phyloP scores from a whole-genome alignment of 2,329 filamentous ascomycete genomes.

The Lachnellula willkommii region DNA sequence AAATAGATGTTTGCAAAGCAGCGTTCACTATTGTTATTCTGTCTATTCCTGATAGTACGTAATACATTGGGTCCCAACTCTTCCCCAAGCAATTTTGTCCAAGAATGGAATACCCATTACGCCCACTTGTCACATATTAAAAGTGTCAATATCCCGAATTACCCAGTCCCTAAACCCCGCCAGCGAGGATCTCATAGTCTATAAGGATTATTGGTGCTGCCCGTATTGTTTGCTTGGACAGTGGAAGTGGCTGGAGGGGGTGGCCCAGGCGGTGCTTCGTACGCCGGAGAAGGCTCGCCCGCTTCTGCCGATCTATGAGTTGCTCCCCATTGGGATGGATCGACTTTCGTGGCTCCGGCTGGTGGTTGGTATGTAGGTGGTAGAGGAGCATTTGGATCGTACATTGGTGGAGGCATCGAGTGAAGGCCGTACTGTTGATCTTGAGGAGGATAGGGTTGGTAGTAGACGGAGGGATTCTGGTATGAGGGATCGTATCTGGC shows the following conservation, averaged over 20 bases:
- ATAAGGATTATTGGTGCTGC: slow-evolving; percentile 32
- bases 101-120: slow-evolving; percentile 17
- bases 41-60: slow-evolving; percentile 35
- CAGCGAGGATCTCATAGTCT: slow-evolving; percentile 17
- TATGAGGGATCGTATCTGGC: slow-evolving; percentile 39
- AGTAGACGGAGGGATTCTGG: slow-evolving; percentile 39
- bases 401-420: slow-evolving; percentile 48
- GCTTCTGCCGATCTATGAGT: slow-evolving; percentile 26
- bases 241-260: slow-evolving; percentile 39
- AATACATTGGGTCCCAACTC: slow-evolving; percentile 1
- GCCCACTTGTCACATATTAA: slow-evolving; percentile 14
- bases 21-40: slow-evolving; percentile 13
- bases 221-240: slow-evolving; percentile 29
- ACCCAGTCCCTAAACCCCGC: neutral
- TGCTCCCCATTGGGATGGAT: slow-evolving; percentile 43
- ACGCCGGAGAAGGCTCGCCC: slow-evolving; percentile 31
- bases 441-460: slow-evolving; percentile 36
- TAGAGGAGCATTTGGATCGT: slow-evolving; percentile 47
- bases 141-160: slow-evolving; percentile 12
- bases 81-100: neutral
- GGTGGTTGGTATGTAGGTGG: slow-evolving; percentile 53
- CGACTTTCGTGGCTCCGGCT: slow-evolving; percentile 47
- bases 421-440: slow-evolving; percentile 43
- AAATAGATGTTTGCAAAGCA: slow-evolving; percentile 6
- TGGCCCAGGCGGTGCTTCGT: slow-evolving; percentile 44